Evolutionary conservation across 805 yeast genomes (phyloP), one percentile per base, ranked within the genome.

Genomic region (Clavispora phyllophila): DNA sequence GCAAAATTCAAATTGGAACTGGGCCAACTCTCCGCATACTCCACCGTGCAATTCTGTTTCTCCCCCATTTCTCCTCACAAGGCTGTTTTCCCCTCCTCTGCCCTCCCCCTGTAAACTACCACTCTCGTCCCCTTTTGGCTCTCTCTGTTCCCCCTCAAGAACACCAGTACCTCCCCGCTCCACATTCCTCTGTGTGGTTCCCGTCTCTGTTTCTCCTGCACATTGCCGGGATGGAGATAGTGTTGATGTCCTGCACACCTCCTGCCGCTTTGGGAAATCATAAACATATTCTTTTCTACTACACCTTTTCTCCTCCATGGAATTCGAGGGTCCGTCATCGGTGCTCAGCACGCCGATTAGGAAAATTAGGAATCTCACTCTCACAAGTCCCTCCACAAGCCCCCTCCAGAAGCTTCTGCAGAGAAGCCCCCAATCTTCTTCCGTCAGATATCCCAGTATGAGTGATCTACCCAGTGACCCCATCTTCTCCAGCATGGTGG

Each of bases 341-440:
- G 41, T 43, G 39, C 53, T 70, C 26, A 65, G 54, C 43, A 70
- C 75, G 0, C 75, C 75, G 13, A 69, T 68, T 40, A 68, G 64
- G 43, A 62, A 57, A 49, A 66, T 70, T 41, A 49, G 60, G 36
- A 54, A 59, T 24, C 54, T 70, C 26, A 51, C 60, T 5, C 45
- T 70, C 19, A 51, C 57, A 31, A 66, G 72, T 5, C 73, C 73
- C 20, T 24, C 20, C 33, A 29, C 32, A 14, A 26, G 25, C 22
- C 12, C 17, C 2, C 25, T 10, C 14, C 33, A n/a, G 24, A 15
- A 26, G 4, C 15, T 29, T 13, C 23, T 34, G 38, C 5, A 14
- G 24, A 18, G 17, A 9, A 13, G 44, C 17, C 39, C 29, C 9
- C 33, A 9, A 10, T 29, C 33, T 10, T 42, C 46, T 7, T 48